Base-by-base conservation (phyloP, 1,139 yeast species). In the Pichia sp. region DNA sequence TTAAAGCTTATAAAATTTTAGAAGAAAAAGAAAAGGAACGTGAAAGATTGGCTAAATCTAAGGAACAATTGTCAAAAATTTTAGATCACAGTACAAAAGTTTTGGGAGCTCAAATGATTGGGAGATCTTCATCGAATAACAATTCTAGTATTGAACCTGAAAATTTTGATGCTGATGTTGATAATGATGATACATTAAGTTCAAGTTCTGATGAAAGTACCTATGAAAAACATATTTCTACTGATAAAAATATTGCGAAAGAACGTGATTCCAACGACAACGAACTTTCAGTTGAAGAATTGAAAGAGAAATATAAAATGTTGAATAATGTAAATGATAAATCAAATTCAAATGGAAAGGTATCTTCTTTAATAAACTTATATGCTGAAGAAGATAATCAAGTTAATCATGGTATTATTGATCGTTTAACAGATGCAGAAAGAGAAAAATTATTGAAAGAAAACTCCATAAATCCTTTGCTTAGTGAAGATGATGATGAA, bases 81-180 rank as follows among this genome's bases (percentile, higher is more conserved):
- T 68, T 92, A 51, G 95, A 90, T 55, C 95, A 90, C 57, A 87
- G 96, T 28, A 87, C 96, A 0, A 92, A 86, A 59, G 73, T 92
- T 40, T 70, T 92, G 33, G 97, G 89, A 53, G 95, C 96, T 0
- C 95, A 92, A 53, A 66, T 85, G 43, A 74, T 76, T 36, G 64
- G 67, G 33, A 64, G 69, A 11, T 38, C 54, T 2, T 45, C 48
- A 6, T 47, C 48, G 26, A 39, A 33, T 6, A 49, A 41, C 24
- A 56, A 58, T 20, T 61, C 55, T 1, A 49, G 48, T 16, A 10
- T 32, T 22, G 40, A 40, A 26, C 33, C 37, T 11, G 45, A 33
- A 5, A 25, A 39, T 16, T 49, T 42, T 27, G 44, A 48, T 11
- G 37, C 34, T 11, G 43, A 41, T n/a, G 45, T 42, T 2, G 56